Evolutionary conservation across 176 grass and related monocot genomes (phyloP), one percentile per base, ranked within the genome.

Genomic region (Oryza coarctata): DNA sequence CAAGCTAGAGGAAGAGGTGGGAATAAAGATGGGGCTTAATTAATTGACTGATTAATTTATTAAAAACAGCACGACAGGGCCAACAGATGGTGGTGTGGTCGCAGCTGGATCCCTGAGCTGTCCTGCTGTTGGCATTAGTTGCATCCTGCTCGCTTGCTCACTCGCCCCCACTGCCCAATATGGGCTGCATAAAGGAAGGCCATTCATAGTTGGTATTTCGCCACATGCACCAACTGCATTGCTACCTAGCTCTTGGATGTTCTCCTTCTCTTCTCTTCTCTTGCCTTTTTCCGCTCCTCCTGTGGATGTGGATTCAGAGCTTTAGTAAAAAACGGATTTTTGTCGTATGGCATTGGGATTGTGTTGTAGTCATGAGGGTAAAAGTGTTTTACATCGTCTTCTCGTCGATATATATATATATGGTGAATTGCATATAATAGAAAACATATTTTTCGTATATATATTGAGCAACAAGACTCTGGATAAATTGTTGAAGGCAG

Each of bases 71-170:
- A 25, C 18, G 86, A 77, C 78, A 65, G 3, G 6, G 50, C 23
- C 61, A 88, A 47, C 78, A 76, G 52, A 82, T 85, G 18, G 80
- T 85, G 86, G 5, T 68, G 78, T 68, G 86, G 85, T 81, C 82
- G 82, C 77, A 82, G 86, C 78, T 85, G 89, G 77, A 85, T 57
- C 68, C 68, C 68, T 79, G 82, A 91, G 78, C 89, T 85, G 89
- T 88, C 82, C 7, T 26, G 68, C 41, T 73, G 82, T 62, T 91
- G 89, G 89, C 89, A 78, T 66, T 35, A 70, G 72, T 70, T 80
- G 70, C 65, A 80, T 84, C 82, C 57, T 71, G 30, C 60, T 74
- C 45, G 29, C 63, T 62, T 71, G 17, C 70, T 73, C 44, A 25
- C 63, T 62, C 78, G n/a, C 69, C 69, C 64, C 84, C 70, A 71